A percentile compares a stretch with the other conserved stretches of the same genome.
phyloP scores from a whole-genome alignment of 768 basidiomycete genomes.

The Mycena rebaudengoi region DNA sequence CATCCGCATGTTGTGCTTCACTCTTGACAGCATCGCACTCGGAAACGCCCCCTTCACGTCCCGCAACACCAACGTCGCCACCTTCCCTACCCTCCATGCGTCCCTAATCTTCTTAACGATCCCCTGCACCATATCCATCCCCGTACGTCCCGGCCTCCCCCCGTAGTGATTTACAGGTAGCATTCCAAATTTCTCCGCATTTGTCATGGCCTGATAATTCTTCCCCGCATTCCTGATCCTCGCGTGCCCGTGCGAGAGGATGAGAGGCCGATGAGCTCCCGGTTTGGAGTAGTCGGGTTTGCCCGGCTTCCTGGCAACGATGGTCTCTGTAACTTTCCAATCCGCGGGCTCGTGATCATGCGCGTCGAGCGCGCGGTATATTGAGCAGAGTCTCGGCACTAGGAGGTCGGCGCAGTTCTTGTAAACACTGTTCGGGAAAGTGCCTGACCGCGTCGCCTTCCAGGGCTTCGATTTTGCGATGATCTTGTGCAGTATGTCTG shows the following conservation, averaged over 20 bases:
- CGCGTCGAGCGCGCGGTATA: slow-evolving; percentile 36
- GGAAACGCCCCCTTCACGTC: not conserved
- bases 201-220: slow-evolving; percentile 16
- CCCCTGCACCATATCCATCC: slow-evolving; percentile 33
- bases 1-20: too few species aligned
- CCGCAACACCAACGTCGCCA: not conserved
- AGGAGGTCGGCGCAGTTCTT: slow-evolving; percentile 14
- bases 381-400: slow-evolving; percentile 17
- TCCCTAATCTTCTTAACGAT: not conserved
- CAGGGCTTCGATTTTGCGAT: slow-evolving; percentile 29
- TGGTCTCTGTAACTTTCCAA: slow-evolving; percentile 36
- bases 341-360: slow-evolving; percentile 34
- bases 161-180: slow-evolving; percentile 38
- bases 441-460: slow-evolving; percentile 37
- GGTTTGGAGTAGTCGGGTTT: slow-evolving; percentile 41
- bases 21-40: not conserved
- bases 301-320: slow-evolving; percentile 46
- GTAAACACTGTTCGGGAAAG: slow-evolving; percentile 33
- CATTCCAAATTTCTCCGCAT: slow-evolving; percentile 26
- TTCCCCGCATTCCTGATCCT: slow-evolving; percentile 12
- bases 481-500: not conserved
- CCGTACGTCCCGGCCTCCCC: slow-evolving; percentile 35
- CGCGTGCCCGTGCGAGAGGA: slow-evolving; percentile 29
- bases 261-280: slow-evolving; percentile 42
- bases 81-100: not conserved